Base-by-base conservation (phyloP, 2,329 filamentous ascomycete genomes). In the Hypoxylon sp. region DNA sequence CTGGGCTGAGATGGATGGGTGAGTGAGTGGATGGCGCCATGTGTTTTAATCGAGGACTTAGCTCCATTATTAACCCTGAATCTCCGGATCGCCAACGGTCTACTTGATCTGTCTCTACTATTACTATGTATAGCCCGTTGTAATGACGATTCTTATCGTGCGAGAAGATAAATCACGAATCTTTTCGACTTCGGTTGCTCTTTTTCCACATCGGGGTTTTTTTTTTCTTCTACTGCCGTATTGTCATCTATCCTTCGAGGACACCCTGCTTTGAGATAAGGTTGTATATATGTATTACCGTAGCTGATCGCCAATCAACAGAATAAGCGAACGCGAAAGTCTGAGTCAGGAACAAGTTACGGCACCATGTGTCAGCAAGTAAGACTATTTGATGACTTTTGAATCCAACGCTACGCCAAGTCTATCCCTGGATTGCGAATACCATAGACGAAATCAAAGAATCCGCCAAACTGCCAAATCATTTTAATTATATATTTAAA, bases 11-110 rank as follows among this genome's bases (percentile, higher is more conserved):
- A 47, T 47, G 22, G 19, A 47, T 24, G 22, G 22, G 22, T 50
- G 8, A 5, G 26, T 22, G n/a, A 5, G 14, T 42, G 42, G 54
- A 48, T 58, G 54, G 29, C 42, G 54, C 54, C 31, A 58, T 48
- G 29, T 37, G 33, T 58, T 48, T 58, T n/a, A 14, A 24, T 37
- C 42, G 26, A n/a, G 17, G 24, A 11, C 29, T 55, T 42, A 14
- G 26, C 44, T 47, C 42, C n/a, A 19, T 26, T 39, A 26, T 50
- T 19, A 48, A 31, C 22, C 42, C 22, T 46, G 31, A 24, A 35
- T 37, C 35, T 53, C 17, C 10, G 14, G 46, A 50, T 50, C 11
- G 46, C 22, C 46, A 29, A 31, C 14, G 46, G n/a, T 29, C 22
- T 26, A n/a, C 46, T 31, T 13, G 13, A 47, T 22, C 29, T 31